Evolutionary conservation across 768 basidiomycete species (phyloP), one percentile per base, ranked within the genome.

Genomic region (Lactarius vividus): DNA sequence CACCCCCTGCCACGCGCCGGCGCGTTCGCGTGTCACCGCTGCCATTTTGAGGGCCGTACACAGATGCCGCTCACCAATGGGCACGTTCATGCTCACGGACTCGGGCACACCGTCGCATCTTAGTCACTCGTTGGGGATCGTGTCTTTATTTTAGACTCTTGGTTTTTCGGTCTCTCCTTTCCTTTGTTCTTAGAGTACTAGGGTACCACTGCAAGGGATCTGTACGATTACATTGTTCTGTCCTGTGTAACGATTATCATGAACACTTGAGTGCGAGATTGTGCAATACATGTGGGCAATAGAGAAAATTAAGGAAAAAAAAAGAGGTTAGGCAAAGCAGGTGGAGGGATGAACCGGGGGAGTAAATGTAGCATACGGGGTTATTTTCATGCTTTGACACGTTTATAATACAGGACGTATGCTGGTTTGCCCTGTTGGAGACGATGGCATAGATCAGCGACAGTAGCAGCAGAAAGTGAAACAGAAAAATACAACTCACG

Each of bases 321-420:
- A 49, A 59, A 40, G 57, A 35, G 28, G 16, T 44, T 64, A 67
- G 28, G 40, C 59, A 56, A 29, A 33, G 46, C 42, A 42, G 59
- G n/a, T 6, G 28, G 40, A 28, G 13, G 28, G 28, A 29, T 26
- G 20, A 46, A 59, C 28, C 46, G 35, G 37, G n/a, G n/a, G 28
- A 35, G 57, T 55, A 57, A 62, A 59, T 59, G 23, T 46, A 65
- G 20, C 35, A 58, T 16, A 18, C 11, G 33, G 37, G 61, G 46
- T 8, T 26, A 35, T 60, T 44, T 53, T 65, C 42, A 70, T 46
- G 68, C 29, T 42, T 69, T 70, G 13, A 72, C 71, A 8, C 89
- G 80, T 75, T 91, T 91, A 77, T 91, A 93, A 75, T 90, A 93
- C 75, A 93, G 76, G 53, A 93, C 88, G 72, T 93, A 93, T 72